These are phyloP conservation scores for Eimeria brunetti DNA, from an alignment of 169 alveolate species.

Conservation along the genomic window DNA sequence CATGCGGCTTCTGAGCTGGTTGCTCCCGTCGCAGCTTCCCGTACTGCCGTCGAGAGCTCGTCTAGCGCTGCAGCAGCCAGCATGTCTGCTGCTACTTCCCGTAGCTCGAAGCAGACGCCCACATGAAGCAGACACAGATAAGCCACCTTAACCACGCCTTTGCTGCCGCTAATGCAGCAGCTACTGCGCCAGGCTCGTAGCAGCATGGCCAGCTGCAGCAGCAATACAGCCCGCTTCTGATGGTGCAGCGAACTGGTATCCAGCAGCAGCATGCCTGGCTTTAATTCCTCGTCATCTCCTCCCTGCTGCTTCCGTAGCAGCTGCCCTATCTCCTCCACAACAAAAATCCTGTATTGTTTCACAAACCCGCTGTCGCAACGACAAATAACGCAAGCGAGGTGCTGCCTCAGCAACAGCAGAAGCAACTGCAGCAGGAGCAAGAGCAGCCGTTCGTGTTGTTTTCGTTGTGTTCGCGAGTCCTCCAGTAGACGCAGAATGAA, in stretches of 20 bases:
- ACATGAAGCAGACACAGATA: slow-evolving; percentile 17
- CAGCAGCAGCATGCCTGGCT: background rate
- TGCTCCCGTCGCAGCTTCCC: background rate
- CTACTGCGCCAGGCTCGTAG: slow-evolving; percentile 43
- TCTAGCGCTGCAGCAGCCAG: slow-evolving; percentile 67
- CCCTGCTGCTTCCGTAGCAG: slow-evolving; percentile 1
- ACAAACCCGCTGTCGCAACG: background rate
- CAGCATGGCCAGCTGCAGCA: slow-evolving; percentile 65
- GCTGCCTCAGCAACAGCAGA: slow-evolving; percentile 55
- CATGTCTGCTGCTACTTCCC: slow-evolving; percentile 59
- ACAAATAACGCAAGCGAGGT: slow-evolving; percentile 26
- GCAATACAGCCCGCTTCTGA: slow-evolving; percentile 14
- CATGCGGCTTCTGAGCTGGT: background rate
- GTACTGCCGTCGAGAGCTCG: slow-evolving; percentile 17
- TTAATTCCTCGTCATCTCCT: background rate
- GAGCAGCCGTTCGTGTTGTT: slow-evolving; percentile 46
- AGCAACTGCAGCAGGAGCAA: slow-evolving; percentile 65
- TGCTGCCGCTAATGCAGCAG: slow-evolving; percentile 1
- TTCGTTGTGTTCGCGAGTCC: slow-evolving; percentile 31
- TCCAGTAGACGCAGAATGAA: background rate
- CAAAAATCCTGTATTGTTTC: background rate
- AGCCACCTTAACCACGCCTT: slow-evolving; percentile 20
- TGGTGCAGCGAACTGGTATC: slow-evolving; percentile 12
- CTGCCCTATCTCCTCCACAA: slow-evolving; percentile 40
- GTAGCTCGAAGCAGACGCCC: slow-evolving; percentile 42